phyloP scores from a whole-genome alignment of 2,329 filamentous ascomycete species.

The Ceratocystis cacaofunesta region DNA sequence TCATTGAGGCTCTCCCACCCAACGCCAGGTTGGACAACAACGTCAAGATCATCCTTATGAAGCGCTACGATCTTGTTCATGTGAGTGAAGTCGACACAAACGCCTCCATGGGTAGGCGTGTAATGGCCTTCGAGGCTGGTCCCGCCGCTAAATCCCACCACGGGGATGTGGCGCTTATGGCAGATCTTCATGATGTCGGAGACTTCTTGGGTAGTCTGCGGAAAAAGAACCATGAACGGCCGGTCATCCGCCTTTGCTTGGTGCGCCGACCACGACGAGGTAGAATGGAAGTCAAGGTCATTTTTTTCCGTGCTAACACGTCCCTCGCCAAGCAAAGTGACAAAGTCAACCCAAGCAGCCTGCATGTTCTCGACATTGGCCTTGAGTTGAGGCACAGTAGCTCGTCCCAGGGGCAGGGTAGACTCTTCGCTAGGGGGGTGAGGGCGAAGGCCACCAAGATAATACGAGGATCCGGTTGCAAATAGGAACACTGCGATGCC shows the following conservation, averaged over 20 bases:
- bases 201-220: slow-evolving; percentile 65
- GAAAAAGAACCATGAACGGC: slow-evolving; percentile 61
- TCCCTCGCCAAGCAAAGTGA: slow-evolving; percentile 46
- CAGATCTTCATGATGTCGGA: slow-evolving; percentile 81
- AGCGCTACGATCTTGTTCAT: slow-evolving; percentile 71
- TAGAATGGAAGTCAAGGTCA: slow-evolving; percentile 42
- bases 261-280: slow-evolving; percentile 50
- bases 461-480: slow-evolving; percentile 40
- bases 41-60: slow-evolving; percentile 64
- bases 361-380: slow-evolving; percentile 48
- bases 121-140: slow-evolving; percentile 85
- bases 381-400: slow-evolving; percentile 40
- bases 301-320: slow-evolving; percentile 45
- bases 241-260: slow-evolving; percentile 32
- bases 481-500: slow-evolving; percentile 34
- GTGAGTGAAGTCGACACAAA: slow-evolving; percentile 71
- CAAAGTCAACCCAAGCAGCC: slow-evolving; percentile 56
- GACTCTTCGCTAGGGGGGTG: slow-evolving; percentile 38
- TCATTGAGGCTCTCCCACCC: slow-evolving; percentile 82
- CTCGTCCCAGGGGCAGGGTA: slow-evolving; percentile 42
- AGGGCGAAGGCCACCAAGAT: slow-evolving; percentile 41
- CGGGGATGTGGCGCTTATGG: slow-evolving; percentile 64
- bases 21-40: slow-evolving; percentile 64
- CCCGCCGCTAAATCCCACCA: slow-evolving; percentile 75
- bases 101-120: slow-evolving; percentile 64